Evolutionary conservation across 331 rosid species (phyloP), one percentile per base, ranked within the genome.

Genomic region (Cucumis variabilis): DNA sequence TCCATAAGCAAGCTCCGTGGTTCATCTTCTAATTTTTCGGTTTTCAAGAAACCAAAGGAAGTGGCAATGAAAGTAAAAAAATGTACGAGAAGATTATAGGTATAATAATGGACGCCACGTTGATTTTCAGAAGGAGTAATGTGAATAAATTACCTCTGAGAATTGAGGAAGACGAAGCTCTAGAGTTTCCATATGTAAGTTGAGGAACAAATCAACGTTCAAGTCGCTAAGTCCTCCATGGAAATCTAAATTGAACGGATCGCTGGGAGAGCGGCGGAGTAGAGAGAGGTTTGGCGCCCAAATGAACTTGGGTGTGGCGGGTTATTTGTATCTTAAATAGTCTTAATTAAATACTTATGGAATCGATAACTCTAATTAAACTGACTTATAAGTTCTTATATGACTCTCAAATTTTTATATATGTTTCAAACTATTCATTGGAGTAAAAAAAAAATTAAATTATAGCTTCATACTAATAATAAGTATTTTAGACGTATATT

Each of bases 141-240:
- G 51, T 12, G 25, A 28, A 9, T 0, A 7, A 16, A 16, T 80
- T 80, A 80, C 85, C 85, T 80, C 85, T 17, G 85, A 80, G 27
- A 80, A 80, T 33, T 80, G 85, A 80, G 85, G 85, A 80, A 16
- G 68, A 80, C 69, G 85, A 80, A 80, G 50, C 50, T 80, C 50
- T 30, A 80, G 5, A 4, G 85, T 28, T 17, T 62, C 25, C 85
- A 80, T 80, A 11, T 27, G 58, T 9, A 51, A 55, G n/a, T 19
- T 25, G 27, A 80, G 48, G 24, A 28, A 53, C 11, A 37, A 28
- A 55, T 27, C 69, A 28, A 53, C 2, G 50, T 17, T 55, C 50
- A 19, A 80, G 27, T 55, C 10, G 10, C 27, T 53, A 5, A 80
- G 21, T 55, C 85, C 17, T 80, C 85, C 85, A 55, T 80, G 50